Percentiles rank a stretch among this genome's conserved stretches.
Evolutionary conservation across 177 flowering plant genomes (phyloP).

Genomic region (Vitis hybrid): DNA sequence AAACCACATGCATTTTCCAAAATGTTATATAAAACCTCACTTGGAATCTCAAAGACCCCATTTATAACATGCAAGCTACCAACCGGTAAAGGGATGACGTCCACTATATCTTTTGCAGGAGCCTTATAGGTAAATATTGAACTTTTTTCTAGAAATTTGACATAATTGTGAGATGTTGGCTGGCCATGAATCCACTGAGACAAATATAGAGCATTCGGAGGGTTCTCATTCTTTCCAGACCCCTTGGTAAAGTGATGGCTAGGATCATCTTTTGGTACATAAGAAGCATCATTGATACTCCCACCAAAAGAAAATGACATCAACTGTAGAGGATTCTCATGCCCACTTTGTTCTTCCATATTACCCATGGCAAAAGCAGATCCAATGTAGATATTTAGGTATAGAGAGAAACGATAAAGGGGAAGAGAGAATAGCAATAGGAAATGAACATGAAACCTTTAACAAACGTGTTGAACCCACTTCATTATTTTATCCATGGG

Average conservation of each 20-base stretch:
- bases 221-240: conserved; percentile 11
- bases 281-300: conserved; percentile 5
- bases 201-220: conserved; percentile 2
- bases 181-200: conserved; percentile 9
- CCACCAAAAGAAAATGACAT: conserved; percentile 10
- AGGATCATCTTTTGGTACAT: conserved; percentile 16
- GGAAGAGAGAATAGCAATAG: too few relatives aligned
- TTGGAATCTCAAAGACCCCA: conserved; percentile 14
- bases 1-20: conserved; percentile 3
- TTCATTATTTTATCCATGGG: too few relatives aligned
- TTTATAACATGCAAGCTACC: conserved; percentile 6
- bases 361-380: background rate
- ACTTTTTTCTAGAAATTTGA: conserved; percentile 18
- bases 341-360: conserved; percentile 18
- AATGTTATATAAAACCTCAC: conserved; percentile 2
- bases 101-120: conserved; percentile 11
- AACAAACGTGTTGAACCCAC: too few relatives aligned
- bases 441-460: too few relatives aligned
- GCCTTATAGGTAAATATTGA: conserved; percentile 6
- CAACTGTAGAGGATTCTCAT: conserved; percentile 6
- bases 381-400: background rate
- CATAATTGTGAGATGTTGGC: background rate
- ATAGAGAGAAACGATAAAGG: too few relatives aligned
- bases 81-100: conserved; percentile 11
- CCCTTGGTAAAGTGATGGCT: background rate